These are phyloP conservation scores for Inonotus obliquus DNA, from an alignment of 1,284 basidiomycete species.

Conservation along the genomic window DNA sequence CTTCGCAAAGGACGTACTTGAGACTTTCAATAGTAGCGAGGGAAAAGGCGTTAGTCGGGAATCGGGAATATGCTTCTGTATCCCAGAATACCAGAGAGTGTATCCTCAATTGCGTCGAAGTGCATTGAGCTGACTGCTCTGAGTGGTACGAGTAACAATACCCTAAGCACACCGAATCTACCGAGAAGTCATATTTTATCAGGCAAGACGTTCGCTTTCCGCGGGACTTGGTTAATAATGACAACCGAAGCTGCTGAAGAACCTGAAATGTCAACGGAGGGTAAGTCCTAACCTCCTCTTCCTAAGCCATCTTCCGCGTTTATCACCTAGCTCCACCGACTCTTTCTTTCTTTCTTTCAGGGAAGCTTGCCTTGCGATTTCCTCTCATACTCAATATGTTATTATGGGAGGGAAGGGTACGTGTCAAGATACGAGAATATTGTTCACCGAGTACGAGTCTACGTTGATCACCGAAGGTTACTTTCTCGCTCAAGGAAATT, in stretches of 20 bases:
- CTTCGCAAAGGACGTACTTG: too few relatives aligned
- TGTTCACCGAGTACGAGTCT: neutral
- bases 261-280: slow-evolving; percentile 8
- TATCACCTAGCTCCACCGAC: too few relatives aligned
- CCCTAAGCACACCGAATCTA: neutral
- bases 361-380: neutral
- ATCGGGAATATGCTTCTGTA: too few relatives aligned
- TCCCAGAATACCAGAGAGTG: too few relatives aligned
- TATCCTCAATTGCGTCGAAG: too few relatives aligned
- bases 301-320: too few relatives aligned
- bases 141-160: too few relatives aligned
- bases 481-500: neutral
- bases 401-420: slow-evolving; percentile 8
- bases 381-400: neutral
- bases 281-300: too few relatives aligned
- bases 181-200: neutral
- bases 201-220: slow-evolving; percentile 10
- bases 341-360: too few relatives aligned
- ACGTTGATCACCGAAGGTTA: neutral
- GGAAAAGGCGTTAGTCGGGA: too few relatives aligned
- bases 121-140: too few relatives aligned
- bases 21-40: too few relatives aligned
- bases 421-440: neutral
- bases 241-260: neutral
- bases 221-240: slow-evolving; percentile 8